These are phyloP conservation scores for Mucor piriformis DNA, from an alignment of 371 early-diverging fungal species.

Conservation along the genomic window DNA sequence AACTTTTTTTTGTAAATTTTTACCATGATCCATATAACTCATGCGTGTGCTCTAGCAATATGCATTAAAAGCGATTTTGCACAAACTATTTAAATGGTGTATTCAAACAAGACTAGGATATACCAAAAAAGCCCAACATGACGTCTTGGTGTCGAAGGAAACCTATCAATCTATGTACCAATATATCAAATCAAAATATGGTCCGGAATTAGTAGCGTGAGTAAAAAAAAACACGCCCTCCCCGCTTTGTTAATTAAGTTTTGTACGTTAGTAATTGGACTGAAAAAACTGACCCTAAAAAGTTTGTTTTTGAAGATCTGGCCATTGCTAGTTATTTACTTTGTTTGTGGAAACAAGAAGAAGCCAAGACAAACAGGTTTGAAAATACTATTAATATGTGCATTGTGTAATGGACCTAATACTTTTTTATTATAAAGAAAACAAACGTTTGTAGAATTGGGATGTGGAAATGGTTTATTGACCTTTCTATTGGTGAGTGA, in stretches of 20 bases:
- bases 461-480: conserved; percentile 92
- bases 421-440: conserved; percentile 38
- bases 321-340: conserved; percentile 83
- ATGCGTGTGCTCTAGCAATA: conserved; percentile 46
- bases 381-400: neutral
- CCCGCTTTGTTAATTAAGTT: neutral
- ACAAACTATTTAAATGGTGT: conserved; percentile 80
- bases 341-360: conserved; percentile 71
- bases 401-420: no score
- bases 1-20: no score
- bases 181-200: conserved; percentile 69
- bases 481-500: conserved; percentile 79
- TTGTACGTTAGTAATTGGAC: conserved; percentile 59
- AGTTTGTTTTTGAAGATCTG: conserved; percentile 87
- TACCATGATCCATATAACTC: neutral
- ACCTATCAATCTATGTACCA: conserved; percentile 64
- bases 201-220: conserved; percentile 51
- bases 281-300: conserved; percentile 81
- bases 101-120: conserved; percentile 75
- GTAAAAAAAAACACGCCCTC: neutral
- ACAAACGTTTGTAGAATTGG: conserved; percentile 83
- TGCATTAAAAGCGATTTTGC: conserved; percentile 65
- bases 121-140: conserved; percentile 72
- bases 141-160: conserved; percentile 72
- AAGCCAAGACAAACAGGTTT: conserved; percentile 24